Conservation (phyloP, 140 eudicot genomes). For the Senecio squalidus region DNA sequence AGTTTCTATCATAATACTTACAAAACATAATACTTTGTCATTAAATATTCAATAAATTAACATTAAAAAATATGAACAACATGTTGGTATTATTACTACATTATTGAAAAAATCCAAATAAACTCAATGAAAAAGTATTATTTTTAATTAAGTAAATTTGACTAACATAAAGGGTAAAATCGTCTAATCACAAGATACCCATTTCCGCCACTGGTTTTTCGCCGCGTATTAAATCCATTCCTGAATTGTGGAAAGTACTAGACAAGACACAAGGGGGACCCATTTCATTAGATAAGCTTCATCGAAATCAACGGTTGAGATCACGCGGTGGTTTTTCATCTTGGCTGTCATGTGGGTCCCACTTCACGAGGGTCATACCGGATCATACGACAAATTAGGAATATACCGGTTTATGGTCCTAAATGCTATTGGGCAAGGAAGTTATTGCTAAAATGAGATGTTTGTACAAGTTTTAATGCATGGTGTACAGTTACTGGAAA, state of each 20-base stretch:
- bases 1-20: too few relatives aligned
- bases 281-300: constrained; percentile 20
- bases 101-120: constrained; percentile 15
- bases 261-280: constrained; percentile 29
- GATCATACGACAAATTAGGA: constrained; percentile 17
- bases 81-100: not conserved
- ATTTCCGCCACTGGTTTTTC: constrained; percentile 25
- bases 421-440: not conserved
- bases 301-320: constrained; percentile 10
- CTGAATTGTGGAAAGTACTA: constrained; percentile 16
- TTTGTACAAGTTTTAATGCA: not conserved
- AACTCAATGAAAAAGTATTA: not conserved
- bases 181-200: not conserved
- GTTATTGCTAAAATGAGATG: not conserved
- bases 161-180: not conserved
- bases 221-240: constrained; percentile 50
- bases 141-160: not conserved
- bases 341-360: constrained; percentile 23
- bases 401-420: constrained; percentile 15
- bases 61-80: too few relatives aligned
- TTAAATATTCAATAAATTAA: too few relatives aligned
- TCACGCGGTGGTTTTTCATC: constrained; percentile 11
- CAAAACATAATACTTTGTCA: too few relatives aligned
- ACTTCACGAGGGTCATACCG: constrained; percentile 16
- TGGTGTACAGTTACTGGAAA: not conserved